phyloP scores from a whole-genome alignment of 768 basidiomycete genomes.

The Butyriboletus loyo region DNA sequence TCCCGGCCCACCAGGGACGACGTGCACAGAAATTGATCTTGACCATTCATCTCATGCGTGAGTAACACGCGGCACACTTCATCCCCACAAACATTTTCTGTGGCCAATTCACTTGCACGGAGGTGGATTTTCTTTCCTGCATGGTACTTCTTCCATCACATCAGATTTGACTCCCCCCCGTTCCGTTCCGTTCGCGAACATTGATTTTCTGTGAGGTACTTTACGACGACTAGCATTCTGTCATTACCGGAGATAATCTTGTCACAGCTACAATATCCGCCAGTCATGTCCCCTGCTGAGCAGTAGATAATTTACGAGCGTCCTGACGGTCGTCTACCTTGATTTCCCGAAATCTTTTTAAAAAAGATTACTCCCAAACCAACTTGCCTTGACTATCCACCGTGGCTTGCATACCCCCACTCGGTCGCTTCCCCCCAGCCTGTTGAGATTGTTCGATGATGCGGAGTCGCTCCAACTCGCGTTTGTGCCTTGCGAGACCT shows the following conservation, averaged over 20 bases:
- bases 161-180: constrained; percentile 8
- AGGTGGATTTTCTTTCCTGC: constrained; percentile 20
- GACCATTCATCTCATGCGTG: constrained; percentile 2
- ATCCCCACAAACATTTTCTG: constrained; percentile 4
- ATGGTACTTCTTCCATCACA: constrained; percentile 5
- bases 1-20: background rate
- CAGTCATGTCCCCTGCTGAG: constrained; percentile 6
- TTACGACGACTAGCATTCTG: constrained; percentile 22
- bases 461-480: constrained; percentile 52
- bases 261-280: constrained; percentile 15
- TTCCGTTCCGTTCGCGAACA: constrained; percentile 7
- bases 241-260: constrained; percentile 12
- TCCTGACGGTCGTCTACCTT: constrained; percentile 1
- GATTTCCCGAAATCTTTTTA: constrained; percentile 1
- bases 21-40: constrained; percentile 2
- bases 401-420: constrained; percentile 62
- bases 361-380: constrained; percentile 45
- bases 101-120: constrained; percentile 12
- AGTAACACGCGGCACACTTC: constrained; percentile 6
- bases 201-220: constrained; percentile 7
- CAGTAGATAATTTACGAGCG: constrained; percentile 23
- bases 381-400: constrained; percentile 56
- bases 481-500: constrained; percentile 54
- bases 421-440: constrained; percentile 28
- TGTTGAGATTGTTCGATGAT: constrained; percentile 44